Base-by-base conservation (phyloP, 1,284 basidiomycete genomes). In the Violaceomyces palustris region DNA sequence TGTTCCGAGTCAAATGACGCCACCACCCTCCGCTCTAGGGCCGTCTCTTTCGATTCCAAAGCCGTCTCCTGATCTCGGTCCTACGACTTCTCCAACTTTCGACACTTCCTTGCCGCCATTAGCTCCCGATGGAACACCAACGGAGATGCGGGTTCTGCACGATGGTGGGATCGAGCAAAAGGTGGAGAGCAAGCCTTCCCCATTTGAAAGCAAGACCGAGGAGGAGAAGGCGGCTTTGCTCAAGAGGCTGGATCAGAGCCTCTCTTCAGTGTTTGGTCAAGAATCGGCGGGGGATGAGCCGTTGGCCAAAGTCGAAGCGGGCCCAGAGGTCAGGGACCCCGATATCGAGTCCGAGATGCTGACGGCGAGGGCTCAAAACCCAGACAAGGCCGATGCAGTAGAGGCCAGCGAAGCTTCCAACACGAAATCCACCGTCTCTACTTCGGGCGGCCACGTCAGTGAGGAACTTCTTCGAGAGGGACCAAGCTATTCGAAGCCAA, bases 131-230 rank as follows among this genome's bases (percentile, higher is more conserved):
- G 47, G 47, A 14, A 50, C 47, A 12, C 26, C 35, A 21, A 50
- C 47, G 11, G 47, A 50, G 42, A 50, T 50, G 47, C 45, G 46
- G 42, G 45, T 49, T 18, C 33, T 50, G 9, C 32, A 44, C 27
- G 18, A 26, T n/a, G 42, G 46, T 14, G 26, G 19, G 14, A 23
- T 11, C 19, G 18, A 26, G 27, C 14, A 26, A 14, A 24, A 21
- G 19, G 8, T 35, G 18, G 14, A 14, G 18, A n/a, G 21, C 15
- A 4, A n/a, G 31, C 6, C 15, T 4, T 9, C 9, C 17, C 14
- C n/a, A n/a, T 5, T 12, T 5, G 17, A 10, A 26, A 19, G 11
- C 34, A 14, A 29, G 17, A 26, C 17, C 14, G 12, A 9, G 14
- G 6, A n/a, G 17, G 15, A 12, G 9, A 23, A 7, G 17, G 26